Percentiles rank a stretch among this genome's conserved stretches.
phyloP scores from a whole-genome alignment of 352 stramenopile species.

The Plasmopara viticola region DNA sequence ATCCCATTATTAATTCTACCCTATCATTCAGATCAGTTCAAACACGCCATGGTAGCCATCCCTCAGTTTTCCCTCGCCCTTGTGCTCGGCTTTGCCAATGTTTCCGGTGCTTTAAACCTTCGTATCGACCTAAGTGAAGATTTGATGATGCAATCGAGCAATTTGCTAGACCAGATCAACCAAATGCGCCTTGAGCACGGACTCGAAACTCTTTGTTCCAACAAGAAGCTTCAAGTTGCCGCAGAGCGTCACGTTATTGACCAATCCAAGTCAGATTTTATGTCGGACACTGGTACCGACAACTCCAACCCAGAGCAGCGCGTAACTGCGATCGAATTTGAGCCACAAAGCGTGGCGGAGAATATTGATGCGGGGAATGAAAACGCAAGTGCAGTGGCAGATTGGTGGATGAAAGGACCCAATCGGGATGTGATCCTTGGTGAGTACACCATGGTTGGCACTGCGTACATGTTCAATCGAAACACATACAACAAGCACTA shows the following conservation, averaged over 20 bases:
- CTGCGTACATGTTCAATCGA: constrained; percentile 26
- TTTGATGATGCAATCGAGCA: constrained; percentile 1
- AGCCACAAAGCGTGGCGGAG: constrained; percentile 34
- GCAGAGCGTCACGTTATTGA: constrained; percentile 14
- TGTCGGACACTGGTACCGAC: constrained; percentile 21
- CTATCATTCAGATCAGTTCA: not conserved
- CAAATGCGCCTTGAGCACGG: constrained; percentile 25
- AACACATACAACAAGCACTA: constrained; percentile 30
- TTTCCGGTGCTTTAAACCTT: constrained; percentile 9
- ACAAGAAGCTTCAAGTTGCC: constrained; percentile 20
- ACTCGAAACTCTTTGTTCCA: constrained; percentile 25
- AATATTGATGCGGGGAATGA: constrained; percentile 23
- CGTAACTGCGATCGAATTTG: constrained; percentile 23
- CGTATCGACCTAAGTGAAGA: constrained; percentile 9
- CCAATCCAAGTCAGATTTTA: constrained; percentile 32
- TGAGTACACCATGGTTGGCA: constrained; percentile 31
- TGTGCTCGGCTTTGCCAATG: constrained; percentile 1
- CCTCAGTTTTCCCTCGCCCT: constrained; percentile 7
- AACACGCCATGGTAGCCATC: constrained; percentile 1
- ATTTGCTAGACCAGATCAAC: constrained; percentile 36
- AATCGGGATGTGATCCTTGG: constrained; percentile 18
- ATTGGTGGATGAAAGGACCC: constrained; percentile 25
- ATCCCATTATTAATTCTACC: no score
- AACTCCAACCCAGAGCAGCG: constrained; percentile 25
- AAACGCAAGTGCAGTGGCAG: constrained; percentile 21